A percentile compares a stretch with the other conserved stretches of the same genome.
phyloP scores from a whole-genome alignment of 495 filamentous ascomycete species.

The Oidiodendron maius region DNA sequence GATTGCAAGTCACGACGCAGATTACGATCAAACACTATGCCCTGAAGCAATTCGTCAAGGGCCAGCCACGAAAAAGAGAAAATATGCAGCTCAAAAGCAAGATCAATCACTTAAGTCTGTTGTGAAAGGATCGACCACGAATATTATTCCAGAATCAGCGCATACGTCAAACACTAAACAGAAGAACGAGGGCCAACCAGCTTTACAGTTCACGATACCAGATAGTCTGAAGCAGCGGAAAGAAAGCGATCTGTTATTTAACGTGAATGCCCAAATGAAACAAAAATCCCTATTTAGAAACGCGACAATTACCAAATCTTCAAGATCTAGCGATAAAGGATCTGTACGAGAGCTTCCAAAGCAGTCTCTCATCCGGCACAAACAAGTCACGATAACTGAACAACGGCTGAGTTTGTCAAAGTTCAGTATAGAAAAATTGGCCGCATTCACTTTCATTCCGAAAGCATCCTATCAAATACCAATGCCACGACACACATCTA shows the following conservation, averaged over 20 bases:
- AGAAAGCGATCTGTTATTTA: not conserved
- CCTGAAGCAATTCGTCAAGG: not conserved
- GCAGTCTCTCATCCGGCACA: not conserved
- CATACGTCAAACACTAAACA: not conserved
- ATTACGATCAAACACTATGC: no score
- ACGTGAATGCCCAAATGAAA: no score
- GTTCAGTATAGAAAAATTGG: slow-evolving; percentile 17
- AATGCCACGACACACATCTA: no score
- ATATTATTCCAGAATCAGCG: not conserved
- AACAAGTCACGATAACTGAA: slow-evolving; percentile 13
- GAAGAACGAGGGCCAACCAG: not conserved
- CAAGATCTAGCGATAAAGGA: not conserved
- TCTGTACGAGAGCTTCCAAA: not conserved
- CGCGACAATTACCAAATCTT: slow-evolving; percentile 9
- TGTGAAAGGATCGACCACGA: not conserved
- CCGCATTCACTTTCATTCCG: slow-evolving; percentile 15
- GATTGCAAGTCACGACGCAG: no score
- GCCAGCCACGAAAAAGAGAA: slow-evolving; percentile 1
- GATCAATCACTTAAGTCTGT: slow-evolving; percentile 5
- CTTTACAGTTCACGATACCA: slow-evolving; percentile 6
- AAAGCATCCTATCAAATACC: no score
- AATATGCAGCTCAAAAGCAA: not conserved
- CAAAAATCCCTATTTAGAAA: slow-evolving; percentile 7
- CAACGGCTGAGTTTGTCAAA: slow-evolving; percentile 11
- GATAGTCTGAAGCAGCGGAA: slow-evolving; percentile 1